Conservation (phyloP, 2,329 filamentous ascomycete genomes). For the Trichoderma lentiforme region DNA sequence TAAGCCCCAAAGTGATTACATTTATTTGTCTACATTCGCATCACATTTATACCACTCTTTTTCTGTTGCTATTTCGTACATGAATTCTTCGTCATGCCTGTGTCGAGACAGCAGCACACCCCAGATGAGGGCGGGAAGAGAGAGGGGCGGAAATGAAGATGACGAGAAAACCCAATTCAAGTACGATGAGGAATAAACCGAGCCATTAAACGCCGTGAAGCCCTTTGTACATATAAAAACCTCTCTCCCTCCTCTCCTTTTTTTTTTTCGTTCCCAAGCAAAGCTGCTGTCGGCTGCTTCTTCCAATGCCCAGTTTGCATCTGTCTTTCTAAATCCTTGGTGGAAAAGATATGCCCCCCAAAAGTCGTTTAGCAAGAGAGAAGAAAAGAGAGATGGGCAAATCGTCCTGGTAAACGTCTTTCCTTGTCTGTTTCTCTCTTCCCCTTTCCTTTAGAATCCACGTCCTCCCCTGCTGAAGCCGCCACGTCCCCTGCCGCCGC, state of each 20-base stretch:
- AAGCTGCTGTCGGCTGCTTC: background rate
- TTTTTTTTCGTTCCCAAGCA: background rate
- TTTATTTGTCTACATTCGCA: background rate
- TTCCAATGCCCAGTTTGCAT: background rate
- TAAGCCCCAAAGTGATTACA: background rate
- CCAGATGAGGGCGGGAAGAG: background rate
- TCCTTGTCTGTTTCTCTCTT: background rate
- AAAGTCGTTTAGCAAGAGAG: background rate
- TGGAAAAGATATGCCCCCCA: background rate
- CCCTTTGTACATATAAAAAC: conserved; percentile 18
- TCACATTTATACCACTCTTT: background rate
- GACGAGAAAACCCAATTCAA: conserved; percentile 10
- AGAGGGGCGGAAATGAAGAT: background rate
- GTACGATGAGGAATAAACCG: conserved; percentile 17
- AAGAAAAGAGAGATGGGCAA: background rate
- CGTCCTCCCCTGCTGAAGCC: conserved; percentile 31
- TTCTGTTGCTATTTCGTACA: background rate
- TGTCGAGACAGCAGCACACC: background rate
- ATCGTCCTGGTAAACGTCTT: background rate
- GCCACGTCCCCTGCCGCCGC: conserved; percentile 26
- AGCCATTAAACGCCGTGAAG: conserved; percentile 19
- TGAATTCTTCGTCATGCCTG: background rate
- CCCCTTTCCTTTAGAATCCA: background rate
- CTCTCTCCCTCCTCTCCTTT: background rate
- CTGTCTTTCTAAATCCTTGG: background rate